Evolutionary conservation across 768 basidiomycete genomes (phyloP).

Genomic region (Flagelloscypha sp.): DNA sequence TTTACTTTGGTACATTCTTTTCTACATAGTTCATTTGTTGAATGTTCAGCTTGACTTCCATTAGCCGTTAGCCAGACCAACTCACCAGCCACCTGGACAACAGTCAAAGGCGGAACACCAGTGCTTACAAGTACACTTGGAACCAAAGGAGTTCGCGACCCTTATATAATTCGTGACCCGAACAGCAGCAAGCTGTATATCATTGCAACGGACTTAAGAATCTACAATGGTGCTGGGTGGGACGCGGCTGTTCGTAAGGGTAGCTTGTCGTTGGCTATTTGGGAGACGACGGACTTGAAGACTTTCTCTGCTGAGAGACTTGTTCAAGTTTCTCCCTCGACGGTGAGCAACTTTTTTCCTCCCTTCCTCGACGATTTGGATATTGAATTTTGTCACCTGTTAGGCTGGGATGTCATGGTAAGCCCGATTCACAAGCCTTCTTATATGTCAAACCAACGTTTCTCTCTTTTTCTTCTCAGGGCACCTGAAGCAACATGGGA

Average conservation of each 20-base stretch:
- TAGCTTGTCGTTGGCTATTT: conserved; percentile 12
- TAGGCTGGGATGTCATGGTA: conserved; percentile 15
- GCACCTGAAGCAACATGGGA: conserved; percentile 15
- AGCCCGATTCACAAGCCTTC: no score
- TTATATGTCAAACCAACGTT: no score
- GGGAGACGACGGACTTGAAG: conserved; percentile 12
- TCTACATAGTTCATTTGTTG: no score
- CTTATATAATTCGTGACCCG: conserved; percentile 15
- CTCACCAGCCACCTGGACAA: conserved; percentile 5
- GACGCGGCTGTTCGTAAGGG: conserved; percentile 9
- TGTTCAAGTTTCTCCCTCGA: conserved; percentile 12
- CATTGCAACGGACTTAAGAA: conserved; percentile 13
- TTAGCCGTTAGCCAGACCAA: conserved; percentile 10
- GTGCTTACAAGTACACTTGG: conserved; percentile 13
- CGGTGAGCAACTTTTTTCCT: conserved; percentile 5
- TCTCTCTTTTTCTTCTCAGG: no score
- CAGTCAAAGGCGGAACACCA: conserved; percentile 11
- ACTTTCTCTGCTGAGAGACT: conserved; percentile 12
- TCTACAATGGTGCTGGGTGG: conserved; percentile 12
- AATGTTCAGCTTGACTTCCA: no score
- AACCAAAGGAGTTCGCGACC: conserved; percentile 13
- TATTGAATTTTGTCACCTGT: not conserved
- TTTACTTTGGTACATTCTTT: conserved; percentile 4
- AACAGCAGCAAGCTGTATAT: conserved; percentile 12
- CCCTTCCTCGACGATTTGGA: no score